These are phyloP conservation scores for Psilocybe cubensis DNA, from an alignment of 768 basidiomycete genomes.

Conservation along the genomic window DNA sequence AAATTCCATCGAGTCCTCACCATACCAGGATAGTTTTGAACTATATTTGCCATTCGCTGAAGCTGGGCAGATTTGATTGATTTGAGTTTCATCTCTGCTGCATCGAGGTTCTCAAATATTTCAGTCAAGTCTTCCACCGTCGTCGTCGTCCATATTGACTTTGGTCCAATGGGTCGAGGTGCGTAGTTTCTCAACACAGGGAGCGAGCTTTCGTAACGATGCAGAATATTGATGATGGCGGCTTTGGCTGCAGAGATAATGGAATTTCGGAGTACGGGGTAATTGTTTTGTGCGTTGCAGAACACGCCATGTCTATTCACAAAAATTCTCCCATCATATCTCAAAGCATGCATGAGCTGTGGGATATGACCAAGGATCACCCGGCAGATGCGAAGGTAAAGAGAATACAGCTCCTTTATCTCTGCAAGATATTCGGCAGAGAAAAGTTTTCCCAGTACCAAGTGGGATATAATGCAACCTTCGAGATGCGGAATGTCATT, in stretches of 20 bases:
- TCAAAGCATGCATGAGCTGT: no score
- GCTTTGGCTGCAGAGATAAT: conserved; percentile 11
- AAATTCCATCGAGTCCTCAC: conserved; percentile 14
- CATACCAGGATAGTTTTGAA: conserved; percentile 19
- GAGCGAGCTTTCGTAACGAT: conserved; percentile 14
- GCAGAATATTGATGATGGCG: conserved; percentile 14
- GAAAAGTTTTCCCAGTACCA: conserved; percentile 16
- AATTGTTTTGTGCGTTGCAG: not conserved
- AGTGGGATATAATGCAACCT: conserved; percentile 20
- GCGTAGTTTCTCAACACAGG: conserved; percentile 1
- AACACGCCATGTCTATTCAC: no score
- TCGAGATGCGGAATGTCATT: conserved; percentile 29
- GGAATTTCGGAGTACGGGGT: not conserved
- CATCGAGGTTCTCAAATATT: conserved; percentile 20
- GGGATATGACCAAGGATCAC: not conserved
- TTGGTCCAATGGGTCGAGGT: not conserved
- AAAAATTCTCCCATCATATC: no score
- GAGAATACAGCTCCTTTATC: conserved; percentile 18
- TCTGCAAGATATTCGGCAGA: conserved; percentile 11
- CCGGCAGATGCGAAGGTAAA: conserved; percentile 23
- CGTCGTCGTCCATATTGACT: not conserved
- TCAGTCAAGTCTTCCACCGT: not conserved
- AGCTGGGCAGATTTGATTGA: conserved; percentile 24
- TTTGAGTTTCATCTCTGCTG: conserved; percentile 22
- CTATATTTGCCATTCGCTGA: conserved; percentile 20